Conservation (phyloP, 2,329 filamentous ascomycete species). For the Paraphaeosphaeria minitans region DNA sequence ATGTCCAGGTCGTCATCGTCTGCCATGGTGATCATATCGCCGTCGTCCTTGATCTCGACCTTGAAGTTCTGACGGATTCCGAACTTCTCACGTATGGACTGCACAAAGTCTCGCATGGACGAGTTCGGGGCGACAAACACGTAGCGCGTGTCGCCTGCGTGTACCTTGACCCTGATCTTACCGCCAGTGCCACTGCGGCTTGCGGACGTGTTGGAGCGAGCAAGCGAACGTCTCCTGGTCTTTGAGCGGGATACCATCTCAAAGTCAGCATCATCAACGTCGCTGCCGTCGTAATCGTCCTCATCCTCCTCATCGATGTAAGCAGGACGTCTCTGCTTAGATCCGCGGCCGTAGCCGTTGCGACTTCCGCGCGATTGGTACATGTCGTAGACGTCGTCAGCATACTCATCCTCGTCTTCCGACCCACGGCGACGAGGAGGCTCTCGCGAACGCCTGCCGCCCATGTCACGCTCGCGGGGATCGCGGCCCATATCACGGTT, state of each 20-base stretch:
- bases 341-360: conserved; percentile 34
- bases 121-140: conserved; percentile 79
- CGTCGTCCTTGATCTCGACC: conserved; percentile 86
- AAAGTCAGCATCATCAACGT: conserved; percentile 77
- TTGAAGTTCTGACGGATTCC: conserved; percentile 77
- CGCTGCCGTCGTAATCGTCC: conserved; percentile 71
- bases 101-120: conserved; percentile 77
- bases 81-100: conserved; percentile 86
- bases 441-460: conserved; percentile 7
- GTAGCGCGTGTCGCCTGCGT: conserved; percentile 84
- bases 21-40: conserved; percentile 96
- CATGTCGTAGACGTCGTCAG: conserved; percentile 66
- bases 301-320: conserved; percentile 85
- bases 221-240: conserved; percentile 50
- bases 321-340: conserved; percentile 55
- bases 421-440: conserved; percentile 42
- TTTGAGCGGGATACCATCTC: conserved; percentile 69
- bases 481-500: conserved; percentile 28
- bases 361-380: conserved; percentile 55
- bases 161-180: conserved; percentile 88
- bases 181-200: conserved; percentile 63
- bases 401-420: conserved; percentile 64
- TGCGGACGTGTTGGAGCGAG: conserved; percentile 42
- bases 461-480: conserved; percentile 6
- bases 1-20: conserved; percentile 96